Base-by-base conservation (phyloP, 371 early-diverging fungal genomes). In the Mortierella sp. region DNA sequence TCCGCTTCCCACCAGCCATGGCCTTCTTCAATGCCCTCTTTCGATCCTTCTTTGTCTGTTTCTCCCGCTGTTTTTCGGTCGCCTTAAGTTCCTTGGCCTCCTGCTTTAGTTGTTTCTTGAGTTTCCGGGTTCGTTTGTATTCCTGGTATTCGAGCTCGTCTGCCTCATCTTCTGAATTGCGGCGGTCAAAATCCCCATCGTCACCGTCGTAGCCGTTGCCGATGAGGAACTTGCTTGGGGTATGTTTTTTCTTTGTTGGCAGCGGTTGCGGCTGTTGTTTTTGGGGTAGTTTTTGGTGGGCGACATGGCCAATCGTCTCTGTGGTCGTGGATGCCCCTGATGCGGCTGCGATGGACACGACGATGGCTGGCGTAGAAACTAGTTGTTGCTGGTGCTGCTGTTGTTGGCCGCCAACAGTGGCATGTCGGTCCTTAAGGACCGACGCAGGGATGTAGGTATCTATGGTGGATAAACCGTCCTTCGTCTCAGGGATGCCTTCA, bases 111-210 rank as follows among this genome's bases (percentile, higher is more conserved):
- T 85, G 79, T 38, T 79, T 85, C 50, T 75, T 74, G n/a, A 79
- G 72, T 63, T 77, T 77, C 24, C 82, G 60, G 2, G 63, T 55
- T 4, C 70, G 55, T 45, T 82, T 80, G 38, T 73, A 76, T 55
- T 81, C 82, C 70, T 85, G 86, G 68, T 85, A 85, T 54, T 85
- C 86, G 16, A 77, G 75, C 28, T 85, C 86, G 42, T 85, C 86
- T 24, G 80, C 82, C 42, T 81, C 82, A 50, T 85, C 86, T 47
- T 85, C 86, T 2, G 73, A 65, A 50, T 85, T 85, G 47, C 47
- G 74, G 21, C 72, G 73, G 28, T 76, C 81, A 5, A 81, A 75
- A 3, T 57, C 9, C 47, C 80, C 47, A 44, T 54, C 74, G 65
- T 50, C 44, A n/a, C 42, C 75, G 57, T 47, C 13, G 24, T 65